phyloP scores from a whole-genome alignment of 352 stramenopile genomes.

The Globisporangium ultimum region DNA sequence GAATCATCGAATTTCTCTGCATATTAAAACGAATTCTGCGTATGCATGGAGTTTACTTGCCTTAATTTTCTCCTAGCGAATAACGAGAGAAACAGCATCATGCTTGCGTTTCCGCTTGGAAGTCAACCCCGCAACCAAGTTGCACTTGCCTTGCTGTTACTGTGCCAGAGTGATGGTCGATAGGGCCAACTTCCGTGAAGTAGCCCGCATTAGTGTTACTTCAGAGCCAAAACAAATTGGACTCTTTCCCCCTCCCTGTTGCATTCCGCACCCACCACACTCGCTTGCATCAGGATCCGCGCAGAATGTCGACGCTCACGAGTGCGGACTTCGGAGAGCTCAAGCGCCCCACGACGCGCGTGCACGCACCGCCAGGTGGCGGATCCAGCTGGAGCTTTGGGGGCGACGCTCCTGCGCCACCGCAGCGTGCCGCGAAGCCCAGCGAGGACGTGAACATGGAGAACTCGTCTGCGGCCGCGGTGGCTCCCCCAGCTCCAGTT shows the following conservation, averaged over 20 bases:
- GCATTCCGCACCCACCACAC: neutral
- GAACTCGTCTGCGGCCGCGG: conserved; percentile 22
- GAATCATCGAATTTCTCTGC: neutral
- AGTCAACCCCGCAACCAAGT: no score
- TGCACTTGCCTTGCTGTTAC: no score
- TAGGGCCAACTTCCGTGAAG: neutral
- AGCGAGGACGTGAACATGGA: conserved; percentile 15
- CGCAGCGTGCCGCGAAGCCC: conserved; percentile 20
- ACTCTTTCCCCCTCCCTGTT: neutral
- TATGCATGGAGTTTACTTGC: no score
- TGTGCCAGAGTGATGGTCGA: no score
- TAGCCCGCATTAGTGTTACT: neutral
- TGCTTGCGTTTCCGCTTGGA: no score
- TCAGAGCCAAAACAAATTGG: neutral
- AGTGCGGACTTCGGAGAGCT: conserved; percentile 81
- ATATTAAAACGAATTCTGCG: no score
- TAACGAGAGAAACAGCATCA: no score
- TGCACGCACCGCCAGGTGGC: conserved; percentile 77
- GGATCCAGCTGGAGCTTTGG: conserved; percentile 79
- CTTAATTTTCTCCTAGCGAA: no score
- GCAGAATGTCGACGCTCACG: conserved; percentile 77
- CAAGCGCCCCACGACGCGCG: conserved; percentile 78
- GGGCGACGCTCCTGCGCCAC: conserved; percentile 23
- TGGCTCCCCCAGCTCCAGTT: conserved; percentile 11
- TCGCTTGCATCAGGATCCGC: neutral